Evolutionary conservation across 306 rosid species (phyloP).

Genomic region (Senna siamea): DNA sequence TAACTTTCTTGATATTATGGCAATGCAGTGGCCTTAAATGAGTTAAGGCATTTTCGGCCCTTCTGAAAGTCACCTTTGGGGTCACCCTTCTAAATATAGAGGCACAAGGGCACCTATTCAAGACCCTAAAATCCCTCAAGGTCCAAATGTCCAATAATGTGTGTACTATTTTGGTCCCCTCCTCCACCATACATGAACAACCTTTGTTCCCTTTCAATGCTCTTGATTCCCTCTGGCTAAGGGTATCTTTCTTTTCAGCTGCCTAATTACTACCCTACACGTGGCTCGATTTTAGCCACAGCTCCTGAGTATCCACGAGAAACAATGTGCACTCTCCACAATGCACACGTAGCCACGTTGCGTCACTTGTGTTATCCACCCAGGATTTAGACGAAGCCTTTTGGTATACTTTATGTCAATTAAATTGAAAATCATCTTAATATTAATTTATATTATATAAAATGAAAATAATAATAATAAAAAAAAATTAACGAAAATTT

Average conservation of each 20-base stretch:
- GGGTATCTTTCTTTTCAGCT: background rate
- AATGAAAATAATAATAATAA: no score
- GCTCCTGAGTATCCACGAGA: conserved; percentile 12
- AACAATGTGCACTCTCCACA: conserved; percentile 27
- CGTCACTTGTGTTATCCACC: background rate
- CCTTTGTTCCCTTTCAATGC: background rate
- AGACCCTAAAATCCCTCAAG: background rate
- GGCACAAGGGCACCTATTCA: background rate
- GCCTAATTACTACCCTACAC: conserved; percentile 5
- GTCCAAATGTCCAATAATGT: background rate
- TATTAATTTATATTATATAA: no score
- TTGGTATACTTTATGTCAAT: no score
- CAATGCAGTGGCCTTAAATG: no score
- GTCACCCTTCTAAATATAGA: background rate
- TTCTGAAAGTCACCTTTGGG: background rate
- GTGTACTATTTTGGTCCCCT: conserved; percentile 31
- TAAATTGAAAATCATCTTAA: no score
- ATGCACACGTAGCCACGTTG: conserved; percentile 12
- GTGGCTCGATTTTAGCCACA: conserved; percentile 32
- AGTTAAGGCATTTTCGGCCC: no score
- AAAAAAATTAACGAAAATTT: no score
- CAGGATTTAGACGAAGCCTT: no score
- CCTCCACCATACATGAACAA: conserved; percentile 15
- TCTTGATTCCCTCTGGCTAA: background rate
- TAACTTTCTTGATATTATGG: no score